Percentiles rank a stretch among this genome's conserved stretches.
Evolutionary conservation across 495 filamentous ascomycete genomes (phyloP).

Genomic region (Hypoxylon fragiforme): DNA sequence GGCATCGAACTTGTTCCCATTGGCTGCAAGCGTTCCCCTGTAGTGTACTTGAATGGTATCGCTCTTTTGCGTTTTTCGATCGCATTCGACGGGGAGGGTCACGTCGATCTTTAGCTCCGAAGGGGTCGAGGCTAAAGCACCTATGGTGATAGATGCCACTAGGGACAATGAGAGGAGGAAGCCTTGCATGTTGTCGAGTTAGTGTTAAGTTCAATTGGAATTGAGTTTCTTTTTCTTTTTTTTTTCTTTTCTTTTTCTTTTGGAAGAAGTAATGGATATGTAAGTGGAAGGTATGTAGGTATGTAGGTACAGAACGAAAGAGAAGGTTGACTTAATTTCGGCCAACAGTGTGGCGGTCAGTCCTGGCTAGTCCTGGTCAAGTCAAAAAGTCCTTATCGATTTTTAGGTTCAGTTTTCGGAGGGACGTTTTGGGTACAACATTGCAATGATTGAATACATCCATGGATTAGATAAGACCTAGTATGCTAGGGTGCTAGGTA

Average conservation of each 20-base stretch:
- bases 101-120: conserved; percentile 72
- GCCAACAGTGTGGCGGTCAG: not conserved
- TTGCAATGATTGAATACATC: too few species aligned
- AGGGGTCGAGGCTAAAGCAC: conserved; percentile 46
- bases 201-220: not conserved
- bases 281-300: too few species aligned
- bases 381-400: too few species aligned
- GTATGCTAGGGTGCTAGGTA: not conserved
- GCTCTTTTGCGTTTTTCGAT: conserved; percentile 73
- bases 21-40: conserved; percentile 70
- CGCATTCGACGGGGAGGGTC: conserved; percentile 66
- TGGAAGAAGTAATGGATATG: too few species aligned
- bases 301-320: too few species aligned
- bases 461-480: not conserved
- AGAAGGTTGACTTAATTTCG: too few species aligned
- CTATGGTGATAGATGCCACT: conserved; percentile 56
- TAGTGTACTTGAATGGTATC: conserved; percentile 88
- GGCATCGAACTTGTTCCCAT: conserved; percentile 61
- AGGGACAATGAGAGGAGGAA: conserved; percentile 59
- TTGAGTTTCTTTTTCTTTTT: too few species aligned
- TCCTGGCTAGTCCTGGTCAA: not conserved
- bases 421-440: too few species aligned
- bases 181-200: conserved; percentile 54
- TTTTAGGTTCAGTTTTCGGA: too few species aligned
- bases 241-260: too few species aligned